Conservation (phyloP, 768 basidiomycete genomes). For the Lentinula edodes region DNA sequence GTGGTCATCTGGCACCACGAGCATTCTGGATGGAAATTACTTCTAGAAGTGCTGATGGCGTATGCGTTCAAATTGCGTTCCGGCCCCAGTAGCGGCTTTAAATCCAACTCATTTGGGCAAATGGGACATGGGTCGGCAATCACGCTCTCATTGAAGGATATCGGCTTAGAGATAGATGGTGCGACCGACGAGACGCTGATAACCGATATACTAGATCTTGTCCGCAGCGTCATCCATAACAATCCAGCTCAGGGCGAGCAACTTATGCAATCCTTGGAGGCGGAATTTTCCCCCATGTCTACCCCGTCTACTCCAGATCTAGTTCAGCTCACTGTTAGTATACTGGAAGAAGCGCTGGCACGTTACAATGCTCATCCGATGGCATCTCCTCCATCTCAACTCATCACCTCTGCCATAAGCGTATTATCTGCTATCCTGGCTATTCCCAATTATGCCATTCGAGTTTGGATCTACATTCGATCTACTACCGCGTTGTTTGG, state of each 20-base stretch:
- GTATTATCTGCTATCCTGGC: slow-evolving; percentile 75
- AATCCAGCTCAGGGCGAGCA: slow-evolving; percentile 58
- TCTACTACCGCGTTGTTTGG: slow-evolving; percentile 77
- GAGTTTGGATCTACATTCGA: slow-evolving; percentile 86
- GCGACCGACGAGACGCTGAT: slow-evolving; percentile 61
- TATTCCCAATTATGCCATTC: slow-evolving; percentile 68
- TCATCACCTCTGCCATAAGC: slow-evolving; percentile 78
- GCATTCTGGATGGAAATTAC: slow-evolving; percentile 82
- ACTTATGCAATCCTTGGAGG: slow-evolving; percentile 65
- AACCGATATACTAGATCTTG: slow-evolving; percentile 71
- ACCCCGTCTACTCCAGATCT: slow-evolving; percentile 45
- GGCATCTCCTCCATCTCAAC: slow-evolving; percentile 44
- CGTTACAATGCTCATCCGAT: slow-evolving; percentile 37
- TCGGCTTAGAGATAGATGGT: slow-evolving; percentile 64
- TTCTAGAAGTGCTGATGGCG: slow-evolving; percentile 76
- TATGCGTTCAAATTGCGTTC: slow-evolving; percentile 53
- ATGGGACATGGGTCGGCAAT: slow-evolving; percentile 32
- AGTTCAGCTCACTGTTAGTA: slow-evolving; percentile 75
- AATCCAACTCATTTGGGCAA: slow-evolving; percentile 49
- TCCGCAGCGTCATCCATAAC: slow-evolving; percentile 70
- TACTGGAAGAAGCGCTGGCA: slow-evolving; percentile 73
- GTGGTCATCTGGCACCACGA: slow-evolving; percentile 78
- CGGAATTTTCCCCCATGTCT: slow-evolving; percentile 6
- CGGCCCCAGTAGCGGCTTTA: slow-evolving; percentile 35
- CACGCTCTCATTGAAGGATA: slow-evolving; percentile 54